phyloP scores from a whole-genome alignment of 169 alveolate species.

The Besnoitia besnoiti region DNA sequence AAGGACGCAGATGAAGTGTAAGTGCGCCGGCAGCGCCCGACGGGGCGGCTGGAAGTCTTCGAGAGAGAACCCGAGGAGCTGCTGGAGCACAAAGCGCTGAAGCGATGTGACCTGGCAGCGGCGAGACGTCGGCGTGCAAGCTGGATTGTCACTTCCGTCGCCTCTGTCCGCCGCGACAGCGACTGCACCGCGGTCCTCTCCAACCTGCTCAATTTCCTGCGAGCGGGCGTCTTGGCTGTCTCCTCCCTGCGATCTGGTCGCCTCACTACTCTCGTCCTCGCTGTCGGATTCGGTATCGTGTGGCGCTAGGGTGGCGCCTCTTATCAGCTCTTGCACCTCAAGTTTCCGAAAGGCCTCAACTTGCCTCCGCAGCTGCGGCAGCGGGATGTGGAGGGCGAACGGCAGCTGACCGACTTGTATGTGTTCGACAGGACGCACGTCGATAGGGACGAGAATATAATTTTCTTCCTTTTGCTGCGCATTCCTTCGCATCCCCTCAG shows the following conservation, averaged over 20 bases:
- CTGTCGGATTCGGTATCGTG: too few relatives aligned
- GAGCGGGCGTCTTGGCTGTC: neutral
- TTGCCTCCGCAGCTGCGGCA: neutral
- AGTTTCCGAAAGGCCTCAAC: neutral
- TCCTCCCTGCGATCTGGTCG: too few relatives aligned
- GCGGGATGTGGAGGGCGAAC: neutral
- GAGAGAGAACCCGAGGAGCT: neutral
- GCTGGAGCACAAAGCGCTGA: neutral
- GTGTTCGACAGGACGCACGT: neutral
- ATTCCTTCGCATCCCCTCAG: neutral
- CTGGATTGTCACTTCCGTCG: neutral
- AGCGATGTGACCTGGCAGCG: neutral
- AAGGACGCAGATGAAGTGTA: neutral
- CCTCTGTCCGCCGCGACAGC: neutral
- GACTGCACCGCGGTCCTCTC: neutral
- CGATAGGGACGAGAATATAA: neutral
- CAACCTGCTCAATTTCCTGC: neutral
- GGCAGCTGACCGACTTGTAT: neutral
- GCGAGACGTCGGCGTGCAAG: neutral
- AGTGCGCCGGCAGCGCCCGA: neutral
- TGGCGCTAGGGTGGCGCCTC: too few relatives aligned
- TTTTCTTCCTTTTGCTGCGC: neutral
- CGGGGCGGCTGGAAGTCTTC: neutral
- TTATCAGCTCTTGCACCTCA: neutral
- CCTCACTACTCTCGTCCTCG: too few relatives aligned